Base-by-base conservation (phyloP, 1,284 basidiomycete species). In the Waitea zeae region DNA sequence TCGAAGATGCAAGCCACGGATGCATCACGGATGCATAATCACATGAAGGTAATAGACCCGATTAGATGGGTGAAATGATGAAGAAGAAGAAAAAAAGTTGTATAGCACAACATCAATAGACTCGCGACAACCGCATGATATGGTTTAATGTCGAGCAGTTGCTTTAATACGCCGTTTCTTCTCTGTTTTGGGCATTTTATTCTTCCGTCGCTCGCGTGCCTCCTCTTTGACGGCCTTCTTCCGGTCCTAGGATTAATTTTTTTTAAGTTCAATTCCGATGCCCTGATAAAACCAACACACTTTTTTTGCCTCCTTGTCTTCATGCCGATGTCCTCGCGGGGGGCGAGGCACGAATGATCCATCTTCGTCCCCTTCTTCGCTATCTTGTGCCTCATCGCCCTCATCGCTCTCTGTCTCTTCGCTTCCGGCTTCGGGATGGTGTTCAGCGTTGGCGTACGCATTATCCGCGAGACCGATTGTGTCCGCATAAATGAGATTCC, bases 131-230 rank as follows among this genome's bases (percentile, higher is more conserved):
- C n/a, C n/a, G n/a, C n/a, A n/a, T n/a, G n/a, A n/a, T n/a, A n/a
- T n/a, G n/a, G n/a, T n/a, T n/a, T n/a, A n/a, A n/a, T n/a, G n/a
- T n/a, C 50, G 48, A 13, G 53, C 49, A 17, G 60, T 50, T 45
- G 62, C 63, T 56, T 87, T 93, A 44, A 95, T 67, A 43, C 70
- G 68, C 33, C 74, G 67, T 57, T 84, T 83, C 62, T 96, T 96
- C 56, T 92, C 87, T 27, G 77, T 70, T 54, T 96, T 96, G 35
- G 87, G 83, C 64, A 96, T 88, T 60, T 96, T 96, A 44, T 71
- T 64, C 54, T 89, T 86, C 40, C 90, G 67, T 54, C 73, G 84
- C 58, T 95, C 89, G 46, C 80, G 69, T 35, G 79, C 75, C 52
- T 84, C 83, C 42, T 78, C 81, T 52, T 95, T 96, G 20, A 70